phyloP scores from a whole-genome alignment of 306 rosid genomes.

The Fragaria nilgerrensis region DNA sequence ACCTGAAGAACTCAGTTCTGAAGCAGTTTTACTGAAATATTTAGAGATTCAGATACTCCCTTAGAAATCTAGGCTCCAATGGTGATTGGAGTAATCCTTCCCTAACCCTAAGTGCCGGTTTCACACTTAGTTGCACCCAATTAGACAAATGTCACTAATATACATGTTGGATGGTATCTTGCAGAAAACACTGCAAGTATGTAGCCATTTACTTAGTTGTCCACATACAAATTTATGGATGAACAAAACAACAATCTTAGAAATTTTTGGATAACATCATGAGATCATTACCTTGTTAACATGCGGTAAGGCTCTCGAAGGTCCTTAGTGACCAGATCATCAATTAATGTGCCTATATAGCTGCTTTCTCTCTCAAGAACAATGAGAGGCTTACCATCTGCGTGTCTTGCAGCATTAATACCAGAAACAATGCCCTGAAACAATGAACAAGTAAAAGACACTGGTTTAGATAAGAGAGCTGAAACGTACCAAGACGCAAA shows the following conservation, averaged over 20 bases:
- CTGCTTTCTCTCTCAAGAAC: conserved; percentile 98
- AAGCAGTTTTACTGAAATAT: no score
- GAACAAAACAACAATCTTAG: not conserved
- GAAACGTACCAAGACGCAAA: conserved; percentile 12
- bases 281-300: conserved; percentile 49
- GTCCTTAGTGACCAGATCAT: conserved; percentile 66
- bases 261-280: not conserved
- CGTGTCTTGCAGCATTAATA: conserved; percentile 86
- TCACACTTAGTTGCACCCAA: not conserved
- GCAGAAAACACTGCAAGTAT: not conserved
- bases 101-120: no score
- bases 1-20: no score
- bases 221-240: not conserved
- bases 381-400: conserved; percentile 76
- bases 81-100: no score
- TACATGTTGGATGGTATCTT: not conserved
- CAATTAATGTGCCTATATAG: conserved; percentile 82
- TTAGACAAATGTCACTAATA: not conserved
- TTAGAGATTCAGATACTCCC: no score
- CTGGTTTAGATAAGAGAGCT: conserved; percentile 17
- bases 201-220: not conserved
- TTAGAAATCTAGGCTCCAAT: no score
- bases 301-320: conserved; percentile 68
- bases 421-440: conserved; percentile 88
- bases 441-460: conserved; percentile 9